Evolutionary conservation across 2,329 filamentous ascomycete genomes (phyloP).

Genomic region (Cordyceps tenuipes): DNA sequence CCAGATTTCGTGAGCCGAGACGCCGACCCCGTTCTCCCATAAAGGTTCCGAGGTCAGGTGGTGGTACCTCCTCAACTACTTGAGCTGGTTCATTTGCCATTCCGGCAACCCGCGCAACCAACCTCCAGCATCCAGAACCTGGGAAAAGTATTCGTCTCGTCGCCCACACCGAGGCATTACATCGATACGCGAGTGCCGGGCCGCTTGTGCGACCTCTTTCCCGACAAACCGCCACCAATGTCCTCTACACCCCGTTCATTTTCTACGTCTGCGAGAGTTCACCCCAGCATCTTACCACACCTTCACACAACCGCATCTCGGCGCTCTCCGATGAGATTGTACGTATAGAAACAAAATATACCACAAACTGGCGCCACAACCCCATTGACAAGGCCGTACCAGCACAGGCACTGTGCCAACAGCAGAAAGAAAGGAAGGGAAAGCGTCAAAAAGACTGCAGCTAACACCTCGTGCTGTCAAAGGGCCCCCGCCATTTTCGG

Average conservation of each 20-base stretch:
- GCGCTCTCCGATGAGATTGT: slow-evolving; percentile 24
- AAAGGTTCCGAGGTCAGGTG: neutral
- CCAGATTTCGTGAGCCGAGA: slow-evolving; percentile 1
- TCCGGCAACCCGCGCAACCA: neutral
- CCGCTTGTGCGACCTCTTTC: neutral
- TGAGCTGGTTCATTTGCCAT: neutral
- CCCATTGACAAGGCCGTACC: neutral
- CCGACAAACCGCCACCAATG: slow-evolving; percentile 6
- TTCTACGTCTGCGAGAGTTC: slow-evolving; percentile 27
- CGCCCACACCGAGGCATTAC: neutral
- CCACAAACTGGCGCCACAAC: neutral
- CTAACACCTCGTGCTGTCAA: slow-evolving; percentile 3
- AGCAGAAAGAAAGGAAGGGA: neutral
- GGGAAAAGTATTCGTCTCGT: neutral
- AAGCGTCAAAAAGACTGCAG: neutral
- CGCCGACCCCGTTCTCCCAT: neutral
- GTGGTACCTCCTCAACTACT: neutral
- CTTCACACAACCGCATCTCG: slow-evolving; percentile 21
- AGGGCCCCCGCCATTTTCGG: slow-evolving; percentile 26
- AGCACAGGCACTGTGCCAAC: neutral
- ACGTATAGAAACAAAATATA: slow-evolving; percentile 10
- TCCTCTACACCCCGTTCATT: slow-evolving; percentile 20
- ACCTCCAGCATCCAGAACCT: neutral
- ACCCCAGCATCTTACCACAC: slow-evolving; percentile 26
- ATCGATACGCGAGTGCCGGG: neutral